Conservation (phyloP, 2,329 filamentous ascomycete species). For the Xylaria sp. region DNA sequence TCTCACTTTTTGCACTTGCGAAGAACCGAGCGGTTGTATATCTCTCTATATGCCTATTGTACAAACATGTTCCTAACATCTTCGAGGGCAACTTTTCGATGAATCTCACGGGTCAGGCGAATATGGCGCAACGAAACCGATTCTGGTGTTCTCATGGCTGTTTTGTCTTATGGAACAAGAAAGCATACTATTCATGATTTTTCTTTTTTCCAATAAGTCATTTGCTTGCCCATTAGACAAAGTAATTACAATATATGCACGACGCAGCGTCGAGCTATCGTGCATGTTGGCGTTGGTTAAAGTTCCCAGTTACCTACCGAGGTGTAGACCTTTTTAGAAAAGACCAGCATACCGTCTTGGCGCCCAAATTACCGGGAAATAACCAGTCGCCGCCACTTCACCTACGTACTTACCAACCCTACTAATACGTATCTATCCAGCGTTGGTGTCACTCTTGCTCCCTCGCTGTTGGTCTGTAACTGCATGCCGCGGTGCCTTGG, state of each 20-base stretch:
- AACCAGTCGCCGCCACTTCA: neutral
- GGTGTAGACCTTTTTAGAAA: neutral
- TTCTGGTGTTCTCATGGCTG: neutral
- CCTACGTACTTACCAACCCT: too few species aligned
- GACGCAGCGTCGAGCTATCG: neutral
- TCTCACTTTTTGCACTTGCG: neutral
- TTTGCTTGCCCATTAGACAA: neutral
- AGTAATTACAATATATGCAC: neutral
- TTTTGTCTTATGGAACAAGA: neutral
- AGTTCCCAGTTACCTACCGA: neutral
- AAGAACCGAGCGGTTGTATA: too few species aligned
- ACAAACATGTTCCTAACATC: neutral
- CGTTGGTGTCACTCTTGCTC: neutral
- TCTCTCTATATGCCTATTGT: neutral
- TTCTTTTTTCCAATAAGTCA: neutral
- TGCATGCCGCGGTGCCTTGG: slow-evolving; percentile 13
- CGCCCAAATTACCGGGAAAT: slow-evolving; percentile 10
- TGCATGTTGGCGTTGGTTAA: neutral
- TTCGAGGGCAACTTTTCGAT: neutral
- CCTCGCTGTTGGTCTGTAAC: slow-evolving; percentile 1
- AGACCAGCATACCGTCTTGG: slow-evolving; percentile 8
- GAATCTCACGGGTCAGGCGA: neutral
- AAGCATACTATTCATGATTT: too few species aligned
- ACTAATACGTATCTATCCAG: neutral
- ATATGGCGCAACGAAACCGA: neutral